Base-by-base conservation (phyloP, 805 yeast species). In the Candida hungchunana region DNA sequence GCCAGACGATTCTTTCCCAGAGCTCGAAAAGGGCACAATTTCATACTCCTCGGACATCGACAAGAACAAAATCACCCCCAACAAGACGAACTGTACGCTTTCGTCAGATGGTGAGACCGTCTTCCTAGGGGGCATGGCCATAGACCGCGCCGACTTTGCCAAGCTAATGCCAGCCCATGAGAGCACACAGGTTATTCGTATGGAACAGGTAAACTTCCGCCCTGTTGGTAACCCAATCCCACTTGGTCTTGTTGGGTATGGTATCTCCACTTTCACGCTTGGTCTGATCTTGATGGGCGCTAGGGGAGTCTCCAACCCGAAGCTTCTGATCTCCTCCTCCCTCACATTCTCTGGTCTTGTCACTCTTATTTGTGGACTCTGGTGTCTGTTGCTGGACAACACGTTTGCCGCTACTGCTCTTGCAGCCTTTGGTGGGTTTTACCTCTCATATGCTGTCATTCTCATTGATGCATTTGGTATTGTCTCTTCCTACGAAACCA, bases 371-470 rank as follows among this genome's bases (percentile, higher is more conserved):
- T 70, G 71, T 25, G 81, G 81, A 4, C 46, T 72, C 8, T 66
- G 76, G 64, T 74, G 76, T 47, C 51, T 74, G 32, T 43, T 66
- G 14, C 49, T 67, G 25, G 77, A 77, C 31, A 74, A 73, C 53
- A 69, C 77, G 1, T 75, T 77, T 67, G 80, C 75, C 17, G 69
- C 69, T 25, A 67, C 76, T 29, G 73, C 75, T 1, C 64, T 75
- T 33, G 57, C 66, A 18, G 66, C 70, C 51, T 75, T 67, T 56
- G 80, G 79, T 17, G 73, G 76, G 1, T 75, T 75, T 51, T 75
- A 77, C 73, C 55, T 70, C 35, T 60, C 71, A 4, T 74, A 63
- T 48, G 72, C 73, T 3, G 67, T 69, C 36, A 58, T 74, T 6
- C 51, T 64, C 36, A 64, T 70, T 41, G 64, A 65, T 27, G 54